Base-by-base conservation (phyloP, 495 filamentous ascomycete genomes). In the Penicillium turbatum region DNA sequence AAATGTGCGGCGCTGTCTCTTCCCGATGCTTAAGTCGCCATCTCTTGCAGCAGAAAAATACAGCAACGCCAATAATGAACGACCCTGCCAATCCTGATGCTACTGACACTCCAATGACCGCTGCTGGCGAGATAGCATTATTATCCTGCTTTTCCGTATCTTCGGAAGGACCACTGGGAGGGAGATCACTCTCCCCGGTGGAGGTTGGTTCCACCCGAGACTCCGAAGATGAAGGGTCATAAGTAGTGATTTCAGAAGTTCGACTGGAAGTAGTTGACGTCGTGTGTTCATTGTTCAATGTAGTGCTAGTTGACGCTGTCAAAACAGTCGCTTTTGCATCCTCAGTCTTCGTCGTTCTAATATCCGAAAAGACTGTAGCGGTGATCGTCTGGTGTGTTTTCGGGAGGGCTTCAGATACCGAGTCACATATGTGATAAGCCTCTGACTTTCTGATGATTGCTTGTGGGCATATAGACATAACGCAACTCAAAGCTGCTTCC, bases 401-500 rank as follows among this genome's bases (percentile, higher is more conserved):
- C 9, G 76, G 66, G 16, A 82, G 61, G 31, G 84, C 80, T 16
- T 71, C 72, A 11, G 68, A 45, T 17, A 85, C 67, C 2, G 72
- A 73, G 39, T 71, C 68, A 55, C 86, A 89, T 65, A 88, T 84
- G 44, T 69, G 64, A 59, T 82, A 83, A 15, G 77, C 81, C 35
- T 70, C 72, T 6, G 63, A 59, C 9, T 40, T 60, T 12, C 63
- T 47, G 5, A 60, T 49, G 6, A 63, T 56, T 2, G 63, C 50
- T 15, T 65, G 41, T 16, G 70, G 51, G 43, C 79, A 82, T 19
- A 56, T 44, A 1, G 78, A 76, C 41, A 78, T 65, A 11, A 84
- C 75, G 62, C 87, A 91, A 53, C 79, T 77, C 50, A 87, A 62
- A 8, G 80, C 83, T 6, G 76, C 85, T 66, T 89, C 87, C 10